Conservation (phyloP, 345 rosid genomes). For the Gossypium australe region DNA sequence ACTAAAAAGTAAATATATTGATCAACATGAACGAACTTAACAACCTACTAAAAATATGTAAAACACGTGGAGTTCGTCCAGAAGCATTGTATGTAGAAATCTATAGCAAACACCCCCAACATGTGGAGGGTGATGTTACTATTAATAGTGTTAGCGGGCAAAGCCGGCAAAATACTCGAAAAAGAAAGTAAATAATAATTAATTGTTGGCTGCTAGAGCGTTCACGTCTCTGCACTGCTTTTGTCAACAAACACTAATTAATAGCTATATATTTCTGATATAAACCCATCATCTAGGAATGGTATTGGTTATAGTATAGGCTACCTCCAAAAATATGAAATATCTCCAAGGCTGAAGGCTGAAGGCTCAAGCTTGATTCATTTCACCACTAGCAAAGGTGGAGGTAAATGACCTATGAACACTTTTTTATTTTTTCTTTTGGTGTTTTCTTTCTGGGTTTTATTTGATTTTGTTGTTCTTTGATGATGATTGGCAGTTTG, state of each 20-base stretch:
- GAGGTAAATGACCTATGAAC: neutral
- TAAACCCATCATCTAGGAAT: neutral
- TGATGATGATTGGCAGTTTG: neutral
- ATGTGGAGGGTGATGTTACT: neutral
- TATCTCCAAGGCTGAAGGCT: neutral
- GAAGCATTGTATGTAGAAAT: no score
- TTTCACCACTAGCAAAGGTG: neutral
- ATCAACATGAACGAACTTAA: no score
- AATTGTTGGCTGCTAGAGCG: neutral
- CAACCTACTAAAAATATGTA: no score
- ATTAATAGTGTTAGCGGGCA: neutral
- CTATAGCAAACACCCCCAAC: neutral
- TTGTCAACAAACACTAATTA: neutral
- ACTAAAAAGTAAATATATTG: no score
- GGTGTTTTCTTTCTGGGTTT: neutral
- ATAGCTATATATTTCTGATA: neutral
- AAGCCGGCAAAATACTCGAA: neutral
- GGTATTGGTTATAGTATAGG: no score
- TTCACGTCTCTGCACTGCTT: neutral
- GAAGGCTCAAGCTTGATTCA: neutral
- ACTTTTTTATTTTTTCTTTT: neutral
- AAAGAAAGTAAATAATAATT: neutral
- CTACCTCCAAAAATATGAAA: neutral
- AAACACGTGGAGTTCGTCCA: no score
- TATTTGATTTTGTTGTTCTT: constrained; percentile 1